Conservation (phyloP, 495 filamentous ascomycete genomes). For the Aspergillus coremiiformis region DNA sequence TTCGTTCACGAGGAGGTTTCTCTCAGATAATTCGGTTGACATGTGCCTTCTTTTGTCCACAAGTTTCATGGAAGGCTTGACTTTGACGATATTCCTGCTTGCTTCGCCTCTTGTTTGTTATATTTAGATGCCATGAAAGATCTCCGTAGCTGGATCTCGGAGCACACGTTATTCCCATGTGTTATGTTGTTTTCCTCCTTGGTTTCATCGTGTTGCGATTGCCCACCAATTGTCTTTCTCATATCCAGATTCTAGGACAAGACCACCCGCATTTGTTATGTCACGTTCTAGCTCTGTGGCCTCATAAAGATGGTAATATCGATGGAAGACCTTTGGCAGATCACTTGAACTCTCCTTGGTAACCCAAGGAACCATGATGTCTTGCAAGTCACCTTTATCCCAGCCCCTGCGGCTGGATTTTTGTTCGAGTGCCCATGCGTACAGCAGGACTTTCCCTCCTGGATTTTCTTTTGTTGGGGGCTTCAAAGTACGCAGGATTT, state of each 20-base stretch:
- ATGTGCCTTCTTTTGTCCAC: conserved; percentile 11
- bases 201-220: conserved; percentile 40
- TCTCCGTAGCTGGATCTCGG: conserved; percentile 36
- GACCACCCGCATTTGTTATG: conserved; percentile 65
- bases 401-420: conserved; percentile 82
- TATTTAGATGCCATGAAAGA: conserved; percentile 6
- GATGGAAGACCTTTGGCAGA: conserved; percentile 52
- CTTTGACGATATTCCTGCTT: conserved; percentile 3
- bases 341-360: conserved; percentile 17
- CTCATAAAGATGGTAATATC: conserved; percentile 92
- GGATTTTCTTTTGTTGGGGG: conserved; percentile 21
- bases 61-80: conserved; percentile 5
- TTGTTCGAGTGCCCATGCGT: conserved; percentile 98
- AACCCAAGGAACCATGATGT: conserved; percentile 96
- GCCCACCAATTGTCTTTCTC: conserved; percentile 99
- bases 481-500: conserved; percentile 62
- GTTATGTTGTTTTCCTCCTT: conserved; percentile 8
- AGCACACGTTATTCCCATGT: conserved; percentile 6
- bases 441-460: conserved; percentile 67
- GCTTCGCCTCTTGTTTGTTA: conserved; percentile 1
- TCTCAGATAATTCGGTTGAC: conserved; percentile 27
- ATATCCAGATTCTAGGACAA: conserved; percentile 74
- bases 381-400: conserved; percentile 79
- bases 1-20: conserved; percentile 29
- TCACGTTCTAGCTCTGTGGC: conserved; percentile 82